Evolutionary conservation across 108 stramenopile genomes (phyloP), one percentile per base, ranked within the genome.

Genomic region (Cylindrotheca closterium): DNA sequence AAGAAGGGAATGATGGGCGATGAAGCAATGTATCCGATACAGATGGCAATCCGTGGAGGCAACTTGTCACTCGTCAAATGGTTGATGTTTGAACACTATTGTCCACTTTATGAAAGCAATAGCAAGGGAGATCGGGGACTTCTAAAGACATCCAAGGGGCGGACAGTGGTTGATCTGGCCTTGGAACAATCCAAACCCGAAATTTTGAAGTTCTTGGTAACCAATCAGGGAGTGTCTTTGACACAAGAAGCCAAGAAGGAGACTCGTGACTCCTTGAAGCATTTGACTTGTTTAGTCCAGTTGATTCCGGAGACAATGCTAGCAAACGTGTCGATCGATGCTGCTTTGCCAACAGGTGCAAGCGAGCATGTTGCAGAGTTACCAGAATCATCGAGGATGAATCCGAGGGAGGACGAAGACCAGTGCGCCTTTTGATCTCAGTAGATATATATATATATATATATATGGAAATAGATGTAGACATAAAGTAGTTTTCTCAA

Each of bases 191-290:
- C 69, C 29, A 60, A 60, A 28, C 42, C 78, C 0, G 83, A 77
- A 18, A 69, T 88, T 37, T 61, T 88, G 61, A 58, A 76, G 47
- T 88, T 80, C 52, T 65, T 88, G 15, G 70, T 83, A 4, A 59
- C 55, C 3, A 83, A 88, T 37, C 76, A 72, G 49, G 56, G 61
- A 0, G 67, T 82, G n/a, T 54, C 63, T 29, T 58, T 87, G 7
- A 67, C 75, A 49, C 75, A 81, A 42, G 37, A 15, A 7, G 37
- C 37, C 37, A 42, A 42, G 37, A 42, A 42, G 37, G 7, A 7
- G 10, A 42, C 7, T 42, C 37, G 37, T 10, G 15, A 42, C 37
- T 42, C 10, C 15, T 42, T 42, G 37, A 42, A 42, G 7, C 37
- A 42, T 42, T 15, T 42, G 15, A 42, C 15, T 7, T 42, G 37